Conservation (phyloP, 306 rosid genomes). For the Carpinus viminea region DNA sequence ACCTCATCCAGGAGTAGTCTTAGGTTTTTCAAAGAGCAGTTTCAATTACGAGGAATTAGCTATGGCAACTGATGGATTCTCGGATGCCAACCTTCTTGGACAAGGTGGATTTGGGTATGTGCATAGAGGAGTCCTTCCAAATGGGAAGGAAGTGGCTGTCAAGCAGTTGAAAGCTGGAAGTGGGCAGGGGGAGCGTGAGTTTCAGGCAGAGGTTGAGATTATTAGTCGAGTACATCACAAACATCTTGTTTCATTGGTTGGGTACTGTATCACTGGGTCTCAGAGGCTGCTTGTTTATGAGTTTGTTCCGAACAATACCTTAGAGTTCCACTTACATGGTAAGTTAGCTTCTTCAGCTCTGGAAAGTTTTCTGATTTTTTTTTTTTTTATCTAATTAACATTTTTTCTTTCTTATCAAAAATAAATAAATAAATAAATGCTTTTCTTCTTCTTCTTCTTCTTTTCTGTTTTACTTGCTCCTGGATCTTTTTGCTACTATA, state of each 20-base stretch:
- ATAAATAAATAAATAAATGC: too few relatives aligned
- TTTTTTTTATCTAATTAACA: not conserved
- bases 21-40: constrained; percentile 72
- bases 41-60: constrained; percentile 84
- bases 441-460: not conserved
- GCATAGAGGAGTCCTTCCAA: constrained; percentile 86
- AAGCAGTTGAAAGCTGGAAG: constrained; percentile 97
- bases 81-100: constrained; percentile 93
- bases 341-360: constrained; percentile 7
- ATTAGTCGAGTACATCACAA: constrained; percentile 97
- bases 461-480: not conserved
- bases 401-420: too few relatives aligned
- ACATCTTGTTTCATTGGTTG: constrained; percentile 95
- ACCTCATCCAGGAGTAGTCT: constrained; percentile 62
- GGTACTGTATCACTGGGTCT: constrained; percentile 79
- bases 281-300: constrained; percentile 91
- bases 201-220: constrained; percentile 94
- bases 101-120: constrained; percentile 98
- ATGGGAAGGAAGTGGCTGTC: constrained; percentile 92
- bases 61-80: constrained; percentile 91
- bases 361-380: not conserved
- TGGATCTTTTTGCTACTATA: not conserved
- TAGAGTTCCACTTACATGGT: constrained; percentile 98
- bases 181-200: constrained; percentile 97
- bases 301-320: constrained; percentile 75